These are phyloP conservation scores for Chlorencoelia australis DNA, from an alignment of 2,329 filamentous ascomycete genomes.

Conservation along the genomic window DNA sequence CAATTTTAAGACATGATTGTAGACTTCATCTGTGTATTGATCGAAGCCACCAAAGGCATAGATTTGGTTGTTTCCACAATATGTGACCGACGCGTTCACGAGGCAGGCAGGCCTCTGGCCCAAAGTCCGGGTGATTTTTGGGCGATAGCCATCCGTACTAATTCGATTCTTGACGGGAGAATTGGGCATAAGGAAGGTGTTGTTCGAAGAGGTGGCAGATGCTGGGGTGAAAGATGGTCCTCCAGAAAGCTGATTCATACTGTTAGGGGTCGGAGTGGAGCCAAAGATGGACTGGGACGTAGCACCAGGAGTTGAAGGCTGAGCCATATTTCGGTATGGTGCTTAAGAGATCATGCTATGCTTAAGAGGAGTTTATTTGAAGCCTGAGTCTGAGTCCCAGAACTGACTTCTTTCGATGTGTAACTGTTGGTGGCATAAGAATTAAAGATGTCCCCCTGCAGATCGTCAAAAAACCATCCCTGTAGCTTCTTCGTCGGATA, in stretches of 20 bases:
- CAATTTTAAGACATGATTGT: conserved; percentile 89
- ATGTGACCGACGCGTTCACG: conserved; percentile 98
- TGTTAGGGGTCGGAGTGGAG: conserved; percentile 23
- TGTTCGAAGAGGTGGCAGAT: conserved; percentile 49
- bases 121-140: conserved; percentile 68
- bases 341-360: conserved; percentile 15
- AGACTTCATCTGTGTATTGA: conserved; percentile 97
- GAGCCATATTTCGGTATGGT: conserved; percentile 29
- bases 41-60: conserved; percentile 98
- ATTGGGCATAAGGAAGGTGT: conserved; percentile 86
- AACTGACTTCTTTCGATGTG: too few species aligned
- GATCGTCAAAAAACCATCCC: too few species aligned
- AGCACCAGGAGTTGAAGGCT: conserved; percentile 35
- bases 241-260: conserved; percentile 13
- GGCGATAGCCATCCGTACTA: conserved; percentile 66
- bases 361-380: too few species aligned
- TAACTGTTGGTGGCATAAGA: too few species aligned
- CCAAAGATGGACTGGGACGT: conserved; percentile 38
- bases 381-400: too few species aligned
- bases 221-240: conserved; percentile 31
- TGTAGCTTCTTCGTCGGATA: too few species aligned
- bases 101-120: conserved; percentile 83
- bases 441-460: too few species aligned
- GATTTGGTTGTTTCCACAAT: conserved; percentile 93
- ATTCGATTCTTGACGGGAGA: conserved; percentile 61